A percentile compares a stretch with the other conserved stretches of the same genome.
phyloP scores from a whole-genome alignment of 495 filamentous ascomycete genomes.

The Cetradonia linearis region DNA sequence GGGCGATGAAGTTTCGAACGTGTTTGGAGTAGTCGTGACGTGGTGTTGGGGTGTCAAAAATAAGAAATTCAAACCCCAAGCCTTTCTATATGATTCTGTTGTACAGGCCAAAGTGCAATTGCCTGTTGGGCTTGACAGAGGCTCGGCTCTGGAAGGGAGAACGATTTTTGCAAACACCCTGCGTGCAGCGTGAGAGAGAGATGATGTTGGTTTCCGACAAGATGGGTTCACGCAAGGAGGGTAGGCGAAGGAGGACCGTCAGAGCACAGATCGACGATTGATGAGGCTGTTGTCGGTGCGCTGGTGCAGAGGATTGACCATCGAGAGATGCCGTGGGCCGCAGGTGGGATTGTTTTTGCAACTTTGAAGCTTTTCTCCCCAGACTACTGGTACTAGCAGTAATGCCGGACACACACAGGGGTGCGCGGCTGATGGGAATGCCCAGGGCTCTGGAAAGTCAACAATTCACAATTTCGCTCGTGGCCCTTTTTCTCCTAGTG shows the following conservation, averaged over 20 bases:
- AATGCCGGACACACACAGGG: not conserved
- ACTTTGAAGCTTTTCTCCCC: not conserved
- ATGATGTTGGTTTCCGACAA: not conserved
- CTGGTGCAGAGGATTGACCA: not conserved
- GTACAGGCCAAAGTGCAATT: not conserved
- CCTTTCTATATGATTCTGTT: not conserved
- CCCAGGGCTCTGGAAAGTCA: not conserved
- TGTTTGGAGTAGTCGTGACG: not conserved
- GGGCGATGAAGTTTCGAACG: not conserved
- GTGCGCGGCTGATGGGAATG: not conserved
- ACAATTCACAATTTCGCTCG: conserved; percentile 2
- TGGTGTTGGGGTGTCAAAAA: not conserved
- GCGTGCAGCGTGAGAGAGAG: not conserved
- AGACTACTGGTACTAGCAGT: not conserved
- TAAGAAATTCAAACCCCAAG: not conserved
- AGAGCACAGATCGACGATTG: not conserved
- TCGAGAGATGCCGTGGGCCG: not conserved
- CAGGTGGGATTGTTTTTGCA: not conserved
- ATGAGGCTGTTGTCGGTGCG: conserved; percentile 9
- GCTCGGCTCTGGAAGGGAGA: not conserved
- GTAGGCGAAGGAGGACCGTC: not conserved
- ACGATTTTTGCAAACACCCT: not conserved
- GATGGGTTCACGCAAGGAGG: not conserved
- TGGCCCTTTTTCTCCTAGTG: not conserved
- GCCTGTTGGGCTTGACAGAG: not conserved